These are phyloP conservation scores for Coleophoma crateriformis DNA, from an alignment of 2,329 filamentous ascomycete genomes.

Conservation along the genomic window DNA sequence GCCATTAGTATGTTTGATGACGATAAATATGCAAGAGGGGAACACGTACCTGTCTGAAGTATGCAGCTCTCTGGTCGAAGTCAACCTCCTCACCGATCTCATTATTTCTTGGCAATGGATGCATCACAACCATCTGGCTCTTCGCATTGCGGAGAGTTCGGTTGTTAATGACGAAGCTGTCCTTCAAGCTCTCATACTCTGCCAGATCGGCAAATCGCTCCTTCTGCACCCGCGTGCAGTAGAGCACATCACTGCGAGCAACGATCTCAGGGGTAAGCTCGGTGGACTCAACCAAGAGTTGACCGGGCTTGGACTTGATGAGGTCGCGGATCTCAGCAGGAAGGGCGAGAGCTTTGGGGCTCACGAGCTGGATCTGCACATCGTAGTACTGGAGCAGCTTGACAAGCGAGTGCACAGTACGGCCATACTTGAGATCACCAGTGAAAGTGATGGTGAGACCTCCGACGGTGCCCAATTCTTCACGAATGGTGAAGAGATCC, in stretches of 20 bases:
- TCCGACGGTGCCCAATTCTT: conserved; percentile 92
- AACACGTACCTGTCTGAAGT: conserved; percentile 92
- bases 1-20: conserved; percentile 4
- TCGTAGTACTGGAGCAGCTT: conserved; percentile 95
- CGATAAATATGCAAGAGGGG: neutral
- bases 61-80: conserved; percentile 92
- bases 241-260: conserved; percentile 82
- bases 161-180: conserved; percentile 86
- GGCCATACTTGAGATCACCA: conserved; percentile 87
- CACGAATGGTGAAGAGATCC: conserved; percentile 96
- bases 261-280: conserved; percentile 83
- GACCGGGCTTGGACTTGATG: conserved; percentile 63
- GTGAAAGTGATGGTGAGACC: conserved; percentile 94
- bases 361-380: conserved; percentile 86
- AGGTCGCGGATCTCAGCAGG: conserved; percentile 69
- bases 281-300: conserved; percentile 71
- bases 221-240: conserved; percentile 95
- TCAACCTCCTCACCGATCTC: conserved; percentile 96
- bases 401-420: conserved; percentile 90
- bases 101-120: conserved; percentile 87
- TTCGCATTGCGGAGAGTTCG: conserved; percentile 86
- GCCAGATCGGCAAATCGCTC: conserved; percentile 81
- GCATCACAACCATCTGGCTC: conserved; percentile 88
- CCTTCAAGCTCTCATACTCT: conserved; percentile 83
- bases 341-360: conserved; percentile 72